These are phyloP conservation scores for Curvularia eragrostidis DNA, from an alignment of 2,329 filamentous ascomycete genomes.

Conservation along the genomic window DNA sequence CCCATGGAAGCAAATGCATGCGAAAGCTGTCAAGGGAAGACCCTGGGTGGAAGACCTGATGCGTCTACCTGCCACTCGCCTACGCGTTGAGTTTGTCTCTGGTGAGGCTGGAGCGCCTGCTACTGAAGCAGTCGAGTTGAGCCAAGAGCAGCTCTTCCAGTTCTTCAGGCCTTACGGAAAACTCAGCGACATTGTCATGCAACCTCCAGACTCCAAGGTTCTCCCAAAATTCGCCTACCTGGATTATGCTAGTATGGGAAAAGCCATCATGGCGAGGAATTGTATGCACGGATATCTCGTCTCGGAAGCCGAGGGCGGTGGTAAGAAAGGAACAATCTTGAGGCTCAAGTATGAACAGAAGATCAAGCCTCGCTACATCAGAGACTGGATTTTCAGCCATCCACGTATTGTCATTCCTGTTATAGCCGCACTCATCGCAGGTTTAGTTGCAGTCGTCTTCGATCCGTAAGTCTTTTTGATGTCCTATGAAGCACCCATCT, in stretches of 20 bases:
- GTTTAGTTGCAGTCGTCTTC: slow-evolving; percentile 81
- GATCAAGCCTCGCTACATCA: slow-evolving; percentile 77
- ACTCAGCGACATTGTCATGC: slow-evolving; percentile 80
- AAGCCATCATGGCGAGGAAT: slow-evolving; percentile 87
- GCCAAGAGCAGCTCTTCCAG: slow-evolving; percentile 84
- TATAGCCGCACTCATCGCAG: slow-evolving; percentile 79
- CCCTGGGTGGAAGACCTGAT: slow-evolving; percentile 96
- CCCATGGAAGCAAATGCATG: slow-evolving; percentile 76
- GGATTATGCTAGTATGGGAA: slow-evolving; percentile 74
- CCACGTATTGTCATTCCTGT: slow-evolving; percentile 87
- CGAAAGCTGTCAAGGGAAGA: slow-evolving; percentile 77
- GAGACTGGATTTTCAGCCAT: slow-evolving; percentile 86
- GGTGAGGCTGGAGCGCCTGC: slow-evolving; percentile 74
- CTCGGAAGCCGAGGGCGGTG: slow-evolving; percentile 71
- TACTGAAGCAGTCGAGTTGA: slow-evolving; percentile 74
- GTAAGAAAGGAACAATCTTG: slow-evolving; percentile 76
- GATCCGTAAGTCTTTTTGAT: slow-evolving; percentile 65
- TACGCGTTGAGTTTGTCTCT: slow-evolving; percentile 86
- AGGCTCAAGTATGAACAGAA: slow-evolving; percentile 84
- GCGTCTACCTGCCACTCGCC: slow-evolving; percentile 74
- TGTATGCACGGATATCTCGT: slow-evolving; percentile 88
- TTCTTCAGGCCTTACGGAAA: slow-evolving; percentile 91
- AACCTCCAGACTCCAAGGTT: slow-evolving; percentile 85
- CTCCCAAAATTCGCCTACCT: slow-evolving; percentile 80
- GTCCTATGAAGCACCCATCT: slow-evolving; percentile 1